These are phyloP conservation scores for Lactarius sanguifluus DNA, from an alignment of 768 basidiomycete species.

Conservation along the genomic window DNA sequence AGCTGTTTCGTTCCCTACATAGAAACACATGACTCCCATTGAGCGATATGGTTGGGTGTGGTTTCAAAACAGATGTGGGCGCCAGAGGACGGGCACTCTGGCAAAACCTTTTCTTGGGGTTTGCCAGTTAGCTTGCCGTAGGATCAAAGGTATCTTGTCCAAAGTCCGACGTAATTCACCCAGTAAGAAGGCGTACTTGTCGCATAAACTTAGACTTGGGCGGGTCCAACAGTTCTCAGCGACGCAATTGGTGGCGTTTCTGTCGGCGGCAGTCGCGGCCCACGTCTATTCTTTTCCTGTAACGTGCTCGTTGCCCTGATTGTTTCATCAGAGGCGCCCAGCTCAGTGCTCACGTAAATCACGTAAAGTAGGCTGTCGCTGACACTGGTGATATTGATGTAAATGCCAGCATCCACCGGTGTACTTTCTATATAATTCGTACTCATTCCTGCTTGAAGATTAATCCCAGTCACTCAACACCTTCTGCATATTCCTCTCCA, in stretches of 20 bases:
- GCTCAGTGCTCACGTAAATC: background rate
- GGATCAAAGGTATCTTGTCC: background rate
- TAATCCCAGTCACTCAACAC: background rate
- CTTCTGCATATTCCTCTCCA: background rate
- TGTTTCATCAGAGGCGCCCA: slow-evolving; percentile 6
- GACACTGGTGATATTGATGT: background rate
- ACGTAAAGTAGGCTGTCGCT: background rate
- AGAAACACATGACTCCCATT: background rate
- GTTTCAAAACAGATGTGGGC: background rate
- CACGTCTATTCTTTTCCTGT: background rate
- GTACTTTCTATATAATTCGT: slow-evolving; percentile 3
- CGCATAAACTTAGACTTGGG: background rate
- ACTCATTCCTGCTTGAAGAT: background rate
- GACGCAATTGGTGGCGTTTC: background rate
- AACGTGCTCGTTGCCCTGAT: background rate
- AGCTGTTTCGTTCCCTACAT: background rate
- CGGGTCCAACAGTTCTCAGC: background rate
- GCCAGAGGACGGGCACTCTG: background rate
- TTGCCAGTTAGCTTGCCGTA: background rate
- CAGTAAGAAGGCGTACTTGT: background rate
- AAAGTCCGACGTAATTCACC: slow-evolving; percentile 2
- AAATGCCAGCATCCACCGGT: too few relatives aligned
- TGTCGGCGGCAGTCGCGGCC: background rate
- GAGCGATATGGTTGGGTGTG: background rate
- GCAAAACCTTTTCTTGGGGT: background rate